Evolutionary conservation across 2,329 filamentous ascomycete genomes (phyloP).

Genomic region (Xylariaceae sp.): DNA sequence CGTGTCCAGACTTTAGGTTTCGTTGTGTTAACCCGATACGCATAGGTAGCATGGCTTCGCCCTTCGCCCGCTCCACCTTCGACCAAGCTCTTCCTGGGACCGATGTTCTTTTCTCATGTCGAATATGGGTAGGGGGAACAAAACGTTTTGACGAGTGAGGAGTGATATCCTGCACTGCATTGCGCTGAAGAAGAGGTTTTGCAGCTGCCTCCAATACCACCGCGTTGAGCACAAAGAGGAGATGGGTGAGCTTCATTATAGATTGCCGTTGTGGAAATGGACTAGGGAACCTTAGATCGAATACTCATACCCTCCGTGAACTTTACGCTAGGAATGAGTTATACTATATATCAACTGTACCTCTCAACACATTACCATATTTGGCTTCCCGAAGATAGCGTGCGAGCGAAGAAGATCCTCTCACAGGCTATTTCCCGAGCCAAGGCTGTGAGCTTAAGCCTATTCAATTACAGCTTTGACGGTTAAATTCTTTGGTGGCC

Average conservation of each 20-base stretch:
- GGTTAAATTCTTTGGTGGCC: constrained; percentile 31
- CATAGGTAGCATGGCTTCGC: constrained; percentile 34
- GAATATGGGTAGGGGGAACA: constrained; percentile 33
- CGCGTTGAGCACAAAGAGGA: constrained; percentile 26
- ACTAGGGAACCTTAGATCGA: constrained; percentile 9
- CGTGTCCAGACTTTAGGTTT: constrained; percentile 35
- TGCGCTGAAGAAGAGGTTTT: constrained; percentile 28
- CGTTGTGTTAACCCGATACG: constrained; percentile 37
- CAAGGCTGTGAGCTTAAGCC: constrained; percentile 28
- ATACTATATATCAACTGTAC: constrained; percentile 5
- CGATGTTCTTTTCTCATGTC: constrained; percentile 33
- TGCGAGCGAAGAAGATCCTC: constrained; percentile 11
- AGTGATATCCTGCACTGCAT: background rate
- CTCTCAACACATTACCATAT: constrained; percentile 16
- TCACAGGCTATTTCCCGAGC: constrained; percentile 28
- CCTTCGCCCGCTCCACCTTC: constrained; percentile 31
- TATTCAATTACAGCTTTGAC: constrained; percentile 21
- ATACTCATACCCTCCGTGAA: constrained; percentile 1
- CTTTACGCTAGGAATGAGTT: background rate
- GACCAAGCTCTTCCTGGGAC: constrained; percentile 32
- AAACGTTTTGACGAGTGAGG: constrained; percentile 23
- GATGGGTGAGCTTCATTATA: constrained; percentile 31
- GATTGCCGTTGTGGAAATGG: background rate
- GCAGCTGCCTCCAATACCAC: constrained; percentile 21
- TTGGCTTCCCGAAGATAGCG: constrained; percentile 19